Conservation (phyloP, 495 filamentous ascomycete species). For the Gamarada debralockiae region DNA sequence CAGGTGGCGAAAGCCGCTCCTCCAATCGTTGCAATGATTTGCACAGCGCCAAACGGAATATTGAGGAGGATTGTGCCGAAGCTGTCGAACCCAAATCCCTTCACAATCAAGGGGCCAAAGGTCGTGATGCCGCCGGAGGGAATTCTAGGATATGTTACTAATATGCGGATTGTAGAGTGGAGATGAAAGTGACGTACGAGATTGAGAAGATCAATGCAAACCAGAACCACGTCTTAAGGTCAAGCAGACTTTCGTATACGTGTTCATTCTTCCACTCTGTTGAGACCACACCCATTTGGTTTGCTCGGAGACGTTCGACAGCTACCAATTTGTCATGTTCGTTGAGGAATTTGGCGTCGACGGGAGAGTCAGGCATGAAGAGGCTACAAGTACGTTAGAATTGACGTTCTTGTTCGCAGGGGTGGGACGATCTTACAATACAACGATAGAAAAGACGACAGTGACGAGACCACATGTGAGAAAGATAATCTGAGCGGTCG, state of each 20-base stretch:
- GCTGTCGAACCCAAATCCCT: conserved; percentile 54
- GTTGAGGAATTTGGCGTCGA: conserved; percentile 46
- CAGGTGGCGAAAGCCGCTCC: conserved; percentile 51
- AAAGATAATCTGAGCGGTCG: conserved; percentile 52
- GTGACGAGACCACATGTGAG: conserved; percentile 52
- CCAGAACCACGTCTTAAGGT: conserved; percentile 57
- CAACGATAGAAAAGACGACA: conserved; percentile 40
- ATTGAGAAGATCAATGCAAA: conserved; percentile 50
- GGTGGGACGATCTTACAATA: conserved; percentile 29
- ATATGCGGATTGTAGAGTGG: neutral
- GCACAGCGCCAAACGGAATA: conserved; percentile 59
- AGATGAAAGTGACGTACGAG: conserved; percentile 41
- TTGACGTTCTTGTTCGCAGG: conserved; percentile 1
- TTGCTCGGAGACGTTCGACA: conserved; percentile 47
- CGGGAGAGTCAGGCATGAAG: conserved; percentile 47
- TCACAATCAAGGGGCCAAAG: conserved; percentile 57
- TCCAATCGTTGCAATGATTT: conserved; percentile 54
- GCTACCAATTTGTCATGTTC: conserved; percentile 44
- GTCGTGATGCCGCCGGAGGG: conserved; percentile 59
- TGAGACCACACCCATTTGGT: conserved; percentile 54
- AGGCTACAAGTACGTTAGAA: conserved; percentile 17
- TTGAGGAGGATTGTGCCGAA: conserved; percentile 59
- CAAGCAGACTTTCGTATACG: conserved; percentile 53
- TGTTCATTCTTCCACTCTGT: conserved; percentile 57
- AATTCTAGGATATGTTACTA: conserved; percentile 36